A percentile compares a stretch with the other conserved stretches of the same genome.
These are phyloP conservation scores for Amaranthus palmeri DNA, from an alignment of 148 eudicot species.

Conservation along the genomic window DNA sequence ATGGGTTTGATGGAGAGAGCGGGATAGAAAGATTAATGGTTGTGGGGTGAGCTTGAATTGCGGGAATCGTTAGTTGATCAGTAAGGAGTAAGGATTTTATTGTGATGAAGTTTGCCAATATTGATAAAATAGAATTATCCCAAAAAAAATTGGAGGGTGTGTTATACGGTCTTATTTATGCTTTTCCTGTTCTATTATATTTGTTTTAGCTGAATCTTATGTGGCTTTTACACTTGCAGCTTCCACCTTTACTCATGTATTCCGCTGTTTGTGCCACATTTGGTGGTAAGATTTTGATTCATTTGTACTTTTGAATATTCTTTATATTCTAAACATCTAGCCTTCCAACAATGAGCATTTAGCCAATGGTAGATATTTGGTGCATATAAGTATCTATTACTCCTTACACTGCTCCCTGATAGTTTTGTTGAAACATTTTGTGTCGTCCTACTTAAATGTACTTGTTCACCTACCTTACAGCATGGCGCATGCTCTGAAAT, in stretches of 20 bases:
- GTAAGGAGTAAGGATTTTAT: too few species aligned
- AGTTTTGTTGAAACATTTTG: background rate
- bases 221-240: slow-evolving; percentile 31
- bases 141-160: too few species aligned
- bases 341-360: background rate
- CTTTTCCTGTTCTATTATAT: background rate
- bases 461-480: too few species aligned
- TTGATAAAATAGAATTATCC: too few species aligned
- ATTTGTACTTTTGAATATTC: background rate
- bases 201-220: background rate
- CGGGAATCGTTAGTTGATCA: too few species aligned
- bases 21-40: too few species aligned
- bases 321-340: background rate
- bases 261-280: slow-evolving; percentile 69
- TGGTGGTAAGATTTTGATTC: slow-evolving; percentile 51
- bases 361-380: background rate
- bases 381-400: background rate
- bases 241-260: slow-evolving; percentile 58
- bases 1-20: too few species aligned
- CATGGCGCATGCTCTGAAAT: too few species aligned
- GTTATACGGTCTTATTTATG: background rate
- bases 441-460: too few species aligned
- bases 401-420: background rate
- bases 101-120: too few species aligned
- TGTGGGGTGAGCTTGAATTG: too few species aligned